A percentile compares a stretch with the other conserved stretches of the same genome.
Conservation (phyloP, 1,284 basidiomycete species). For the Boletus mariae region DNA sequence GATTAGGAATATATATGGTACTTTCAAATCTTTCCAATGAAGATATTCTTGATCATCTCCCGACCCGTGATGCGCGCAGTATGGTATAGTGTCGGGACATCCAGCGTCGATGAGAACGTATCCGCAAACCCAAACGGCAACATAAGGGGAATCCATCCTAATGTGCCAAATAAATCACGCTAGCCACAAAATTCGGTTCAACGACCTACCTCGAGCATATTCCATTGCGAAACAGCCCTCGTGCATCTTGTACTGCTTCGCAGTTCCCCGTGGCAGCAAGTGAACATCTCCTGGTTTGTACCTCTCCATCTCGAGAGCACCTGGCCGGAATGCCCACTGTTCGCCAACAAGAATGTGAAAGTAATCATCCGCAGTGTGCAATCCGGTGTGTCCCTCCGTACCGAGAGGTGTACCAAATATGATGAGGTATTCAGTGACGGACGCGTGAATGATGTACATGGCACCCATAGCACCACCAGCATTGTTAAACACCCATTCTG, state of each 20-base stretch:
- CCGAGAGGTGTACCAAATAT: conserved; percentile 96
- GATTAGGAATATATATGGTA: background rate
- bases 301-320: conserved; percentile 76
- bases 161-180: background rate
- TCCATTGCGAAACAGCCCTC: conserved; percentile 94
- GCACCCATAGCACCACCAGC: conserved; percentile 98
- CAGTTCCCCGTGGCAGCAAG: conserved; percentile 74
- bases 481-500: conserved; percentile 97
- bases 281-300: conserved; percentile 86
- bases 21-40: conserved; percentile 81
- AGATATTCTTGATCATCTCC: conserved; percentile 79
- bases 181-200: conserved; percentile 18
- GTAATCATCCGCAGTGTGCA: conserved; percentile 96
- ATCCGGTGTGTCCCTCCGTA: conserved; percentile 92
- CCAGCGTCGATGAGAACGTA: conserved; percentile 83
- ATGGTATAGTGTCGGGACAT: conserved; percentile 78
- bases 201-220: conserved; percentile 75
- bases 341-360: conserved; percentile 94
- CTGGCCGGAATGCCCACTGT: conserved; percentile 88
- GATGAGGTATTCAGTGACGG: conserved; percentile 90
- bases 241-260: conserved; percentile 98
- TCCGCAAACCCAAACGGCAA: conserved; percentile 92
- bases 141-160: conserved; percentile 91
- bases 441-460: conserved; percentile 97
- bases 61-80: conserved; percentile 78